phyloP scores from a whole-genome alignment of 352 stramenopile genomes.

The Phytophthora melonis region DNA sequence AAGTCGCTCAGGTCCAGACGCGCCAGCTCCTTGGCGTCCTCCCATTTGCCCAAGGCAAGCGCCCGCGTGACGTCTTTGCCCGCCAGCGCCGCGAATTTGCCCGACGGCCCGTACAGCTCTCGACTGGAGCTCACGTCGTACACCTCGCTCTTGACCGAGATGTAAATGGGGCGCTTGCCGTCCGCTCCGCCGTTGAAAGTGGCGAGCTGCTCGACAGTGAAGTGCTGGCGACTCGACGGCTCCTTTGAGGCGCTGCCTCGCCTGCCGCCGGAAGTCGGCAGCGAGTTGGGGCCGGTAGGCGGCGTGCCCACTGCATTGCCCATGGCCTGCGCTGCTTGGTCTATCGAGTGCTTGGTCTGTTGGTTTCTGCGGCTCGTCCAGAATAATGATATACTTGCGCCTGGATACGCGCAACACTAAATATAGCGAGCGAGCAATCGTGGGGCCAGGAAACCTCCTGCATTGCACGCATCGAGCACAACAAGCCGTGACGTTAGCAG shows the following conservation, averaged over 20 bases:
- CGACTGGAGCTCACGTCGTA: slow-evolving; percentile 93
- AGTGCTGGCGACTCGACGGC: slow-evolving; percentile 45
- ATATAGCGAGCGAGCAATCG: slow-evolving; percentile 23
- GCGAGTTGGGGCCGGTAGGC: slow-evolving; percentile 32
- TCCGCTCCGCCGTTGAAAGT: slow-evolving; percentile 80
- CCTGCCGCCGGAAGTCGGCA: slow-evolving; percentile 17
- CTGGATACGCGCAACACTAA: slow-evolving; percentile 27
- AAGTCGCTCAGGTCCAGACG: slow-evolving; percentile 62
- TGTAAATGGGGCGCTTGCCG: slow-evolving; percentile 88
- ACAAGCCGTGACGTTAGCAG: slow-evolving; percentile 19
- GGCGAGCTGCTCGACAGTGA: slow-evolving; percentile 84
- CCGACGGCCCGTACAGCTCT: slow-evolving; percentile 92
- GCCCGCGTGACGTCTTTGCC: slow-evolving; percentile 92
- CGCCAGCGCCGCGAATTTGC: slow-evolving; percentile 88
- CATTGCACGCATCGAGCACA: slow-evolving; percentile 6
- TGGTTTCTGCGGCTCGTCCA: slow-evolving; percentile 17
- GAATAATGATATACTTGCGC: too few species aligned
- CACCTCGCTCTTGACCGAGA: slow-evolving; percentile 92
- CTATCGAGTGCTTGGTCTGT: neutral
- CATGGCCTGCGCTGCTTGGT: slow-evolving; percentile 17
- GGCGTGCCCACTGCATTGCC: slow-evolving; percentile 44
- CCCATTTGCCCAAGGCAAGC: slow-evolving; percentile 88
- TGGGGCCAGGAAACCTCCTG: slow-evolving; percentile 8
- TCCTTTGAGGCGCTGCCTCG: slow-evolving; percentile 16
- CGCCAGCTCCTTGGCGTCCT: slow-evolving; percentile 68